Base-by-base conservation (phyloP, 306 rosid species). In the Malus sylvestris region DNA sequence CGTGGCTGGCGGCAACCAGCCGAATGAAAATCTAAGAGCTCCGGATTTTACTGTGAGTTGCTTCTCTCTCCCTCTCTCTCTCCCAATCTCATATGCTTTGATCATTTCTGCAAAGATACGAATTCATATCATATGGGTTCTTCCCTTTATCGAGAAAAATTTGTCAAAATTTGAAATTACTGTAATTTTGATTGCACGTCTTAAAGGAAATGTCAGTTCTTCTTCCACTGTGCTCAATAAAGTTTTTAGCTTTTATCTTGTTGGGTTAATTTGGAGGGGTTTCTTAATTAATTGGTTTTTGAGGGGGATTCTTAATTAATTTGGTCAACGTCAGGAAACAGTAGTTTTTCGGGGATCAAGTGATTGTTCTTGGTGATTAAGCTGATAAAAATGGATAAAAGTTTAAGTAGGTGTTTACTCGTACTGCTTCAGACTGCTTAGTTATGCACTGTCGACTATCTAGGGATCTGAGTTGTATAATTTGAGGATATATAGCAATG, bases 31-130 rank as follows among this genome's bases (percentile, higher is more conserved):
- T 32, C 23, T 18, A 32, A 64, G 38, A 32, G 7, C 10, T 30
- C 42, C 23, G n/a, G 76, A 14, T 22, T 71, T 38, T 1, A 59
- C 77, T 40, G 76, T 73, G 49, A 73, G 77, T 73, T 18, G 49
- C 55, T 23, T 19, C 5, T 20, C 23, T 66, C 70, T 51, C 4
- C 20, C 12, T 51, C 20, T 45, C 1, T 27, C 27, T 35, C 16
- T 0, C 53, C 8, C 14, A 71, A 32, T 71, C 64, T 57, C 51
- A 23, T n/a, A 14, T 35, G 52, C 53, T 57, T 35, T 35, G 76
- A 35, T 72, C 3, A 61, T 61, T 61, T 61, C 35, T 61, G 67
- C 67, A 25, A 19, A 61, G 29, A 10, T 57, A 1, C 6, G 7
- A 11, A 23, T n/a, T n/a, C 57, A 3, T n/a, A 27, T 30, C 19